These are phyloP conservation scores for Nannizzia gypsea DNA, from an alignment of 2,329 filamentous ascomycete genomes.

Conservation along the genomic window DNA sequence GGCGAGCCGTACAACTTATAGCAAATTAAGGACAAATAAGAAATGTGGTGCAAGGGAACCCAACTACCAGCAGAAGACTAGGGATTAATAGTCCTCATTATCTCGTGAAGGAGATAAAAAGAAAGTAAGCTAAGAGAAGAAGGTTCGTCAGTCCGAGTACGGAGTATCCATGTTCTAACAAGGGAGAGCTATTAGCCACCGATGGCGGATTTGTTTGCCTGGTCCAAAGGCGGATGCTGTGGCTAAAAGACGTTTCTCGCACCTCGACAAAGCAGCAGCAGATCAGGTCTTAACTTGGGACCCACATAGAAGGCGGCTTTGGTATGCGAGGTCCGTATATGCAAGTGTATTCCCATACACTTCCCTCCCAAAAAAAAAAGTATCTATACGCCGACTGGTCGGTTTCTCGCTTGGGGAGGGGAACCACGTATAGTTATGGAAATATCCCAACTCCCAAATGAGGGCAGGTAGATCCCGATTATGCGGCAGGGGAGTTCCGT, in stretches of 20 bases:
- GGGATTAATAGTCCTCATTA: background rate
- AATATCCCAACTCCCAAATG: background rate
- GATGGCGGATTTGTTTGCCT: slow-evolving; percentile 3
- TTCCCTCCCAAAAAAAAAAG: background rate
- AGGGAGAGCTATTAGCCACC: slow-evolving; percentile 4
- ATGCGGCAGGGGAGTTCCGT: background rate
- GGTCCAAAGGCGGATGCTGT: background rate
- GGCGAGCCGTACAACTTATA: background rate
- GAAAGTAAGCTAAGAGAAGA: background rate
- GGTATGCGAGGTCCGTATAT: background rate
- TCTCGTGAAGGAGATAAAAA: background rate
- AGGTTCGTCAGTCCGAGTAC: background rate
- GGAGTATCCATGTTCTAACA: background rate
- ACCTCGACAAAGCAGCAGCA: background rate
- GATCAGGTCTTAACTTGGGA: background rate
- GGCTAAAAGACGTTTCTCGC: slow-evolving; percentile 3
- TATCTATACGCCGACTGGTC: background rate
- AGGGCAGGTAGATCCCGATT: background rate
- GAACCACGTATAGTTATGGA: background rate
- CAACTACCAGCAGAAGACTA: background rate
- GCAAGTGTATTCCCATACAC: background rate
- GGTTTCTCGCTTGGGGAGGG: background rate
- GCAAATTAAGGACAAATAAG: background rate
- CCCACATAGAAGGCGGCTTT: slow-evolving; percentile 3
- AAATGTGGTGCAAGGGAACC: background rate